These are phyloP conservation scores for Fusarium transvaalense DNA, from an alignment of 2,329 filamentous ascomycete genomes.

Conservation along the genomic window DNA sequence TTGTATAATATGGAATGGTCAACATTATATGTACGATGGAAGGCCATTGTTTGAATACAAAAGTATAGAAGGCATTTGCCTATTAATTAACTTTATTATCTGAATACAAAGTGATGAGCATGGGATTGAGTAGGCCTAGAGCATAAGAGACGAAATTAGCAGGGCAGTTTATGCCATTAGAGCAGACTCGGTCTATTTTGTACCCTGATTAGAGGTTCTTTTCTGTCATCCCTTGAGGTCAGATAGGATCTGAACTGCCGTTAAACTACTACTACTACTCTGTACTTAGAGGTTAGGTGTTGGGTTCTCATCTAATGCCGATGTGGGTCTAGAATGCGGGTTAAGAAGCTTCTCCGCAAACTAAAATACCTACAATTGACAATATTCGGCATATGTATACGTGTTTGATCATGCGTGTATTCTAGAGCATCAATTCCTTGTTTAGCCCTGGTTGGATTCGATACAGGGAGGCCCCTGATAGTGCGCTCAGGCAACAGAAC, in stretches of 20 bases:
- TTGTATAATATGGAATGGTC: constrained; percentile 7
- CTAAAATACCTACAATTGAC: background rate
- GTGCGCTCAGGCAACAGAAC: constrained; percentile 26
- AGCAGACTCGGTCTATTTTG: too few species aligned
- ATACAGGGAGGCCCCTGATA: constrained; percentile 17
- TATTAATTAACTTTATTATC: constrained; percentile 9
- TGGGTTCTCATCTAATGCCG: background rate
- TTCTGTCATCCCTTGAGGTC: background rate
- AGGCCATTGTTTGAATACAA: constrained; percentile 20
- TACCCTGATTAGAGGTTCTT: too few species aligned
- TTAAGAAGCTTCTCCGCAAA: constrained; percentile 30
- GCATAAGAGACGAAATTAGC: too few species aligned
- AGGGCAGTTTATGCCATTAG: too few species aligned
- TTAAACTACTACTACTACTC: too few species aligned
- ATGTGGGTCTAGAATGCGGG: constrained; percentile 22
- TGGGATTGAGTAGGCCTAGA: too few species aligned
- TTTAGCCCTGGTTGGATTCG: constrained; percentile 8
- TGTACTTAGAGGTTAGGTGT: too few species aligned
- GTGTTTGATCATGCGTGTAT: background rate
- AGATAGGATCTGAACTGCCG: too few species aligned
- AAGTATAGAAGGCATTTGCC: constrained; percentile 34
- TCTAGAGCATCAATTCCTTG: background rate
- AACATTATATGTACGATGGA: constrained; percentile 14
- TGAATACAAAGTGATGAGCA: too few species aligned
- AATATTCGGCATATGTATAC: background rate